Evolutionary conservation across 139 green algal species (phyloP).

Genomic region (Volvox reticuliferus): DNA sequence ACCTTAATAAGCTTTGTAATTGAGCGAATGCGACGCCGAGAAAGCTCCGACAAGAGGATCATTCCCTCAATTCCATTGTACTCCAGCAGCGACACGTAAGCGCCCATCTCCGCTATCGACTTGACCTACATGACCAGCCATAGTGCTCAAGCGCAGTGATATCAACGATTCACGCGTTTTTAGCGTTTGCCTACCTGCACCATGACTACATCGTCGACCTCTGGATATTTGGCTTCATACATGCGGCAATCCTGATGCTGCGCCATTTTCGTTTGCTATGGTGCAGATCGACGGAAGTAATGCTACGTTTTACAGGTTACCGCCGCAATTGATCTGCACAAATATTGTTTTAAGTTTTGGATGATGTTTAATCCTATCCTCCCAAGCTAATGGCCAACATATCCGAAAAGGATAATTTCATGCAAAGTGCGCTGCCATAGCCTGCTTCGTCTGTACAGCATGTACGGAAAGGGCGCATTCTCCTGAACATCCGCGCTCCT

Average conservation of each 20-base stretch:
- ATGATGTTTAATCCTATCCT: no score
- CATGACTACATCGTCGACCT: conserved; percentile 99
- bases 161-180: background rate
- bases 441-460: no score
- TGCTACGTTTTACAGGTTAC: background rate
- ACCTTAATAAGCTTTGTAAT: conserved; percentile 99
- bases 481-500: no score
- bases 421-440: no score
- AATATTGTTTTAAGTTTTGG: background rate
- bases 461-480: no score
- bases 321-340: conserved; percentile 12
- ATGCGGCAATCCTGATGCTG: conserved; percentile 89
- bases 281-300: background rate
- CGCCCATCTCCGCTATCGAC: conserved; percentile 98
- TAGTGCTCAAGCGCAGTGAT: background rate
- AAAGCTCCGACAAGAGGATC: conserved; percentile 99
- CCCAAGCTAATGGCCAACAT: no score
- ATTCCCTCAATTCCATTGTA: conserved; percentile 96
- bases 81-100: conserved; percentile 97
- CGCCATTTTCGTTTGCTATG: conserved; percentile 11
- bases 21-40: conserved; percentile 96
- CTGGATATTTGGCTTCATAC: conserved; percentile 96
- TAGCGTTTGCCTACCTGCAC: conserved; percentile 77
- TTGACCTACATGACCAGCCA: conserved; percentile 75
- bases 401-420: no score